Conservation (phyloP, 257 asterid species). For the Ligustrum vulgare region DNA sequence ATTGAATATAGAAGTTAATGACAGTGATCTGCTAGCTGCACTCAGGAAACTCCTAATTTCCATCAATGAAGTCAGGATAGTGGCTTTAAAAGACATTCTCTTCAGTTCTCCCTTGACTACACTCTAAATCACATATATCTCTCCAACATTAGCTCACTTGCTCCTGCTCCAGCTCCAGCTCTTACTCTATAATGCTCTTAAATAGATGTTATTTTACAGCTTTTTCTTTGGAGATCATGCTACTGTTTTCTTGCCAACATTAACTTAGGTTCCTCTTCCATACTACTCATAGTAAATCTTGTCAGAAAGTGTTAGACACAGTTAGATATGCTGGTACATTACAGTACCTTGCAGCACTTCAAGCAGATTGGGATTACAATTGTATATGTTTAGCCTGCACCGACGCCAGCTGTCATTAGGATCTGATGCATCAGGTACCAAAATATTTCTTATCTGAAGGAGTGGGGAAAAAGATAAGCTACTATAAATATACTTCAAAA, state of each 20-base stretch:
- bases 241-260: background rate
- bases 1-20: background rate
- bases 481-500: background rate
- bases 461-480: background rate
- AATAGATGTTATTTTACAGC: background rate
- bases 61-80: background rate
- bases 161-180: background rate
- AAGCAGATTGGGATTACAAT: slow-evolving; percentile 68
- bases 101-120: background rate
- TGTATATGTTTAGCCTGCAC: slow-evolving; percentile 68
- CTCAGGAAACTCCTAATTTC: background rate
- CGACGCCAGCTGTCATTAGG: slow-evolving; percentile 59
- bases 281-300: background rate
- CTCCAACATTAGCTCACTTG: background rate
- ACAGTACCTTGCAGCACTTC: slow-evolving; percentile 73
- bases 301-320: background rate
- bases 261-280: background rate
- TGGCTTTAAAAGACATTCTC: background rate
- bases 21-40: background rate
- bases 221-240: background rate
- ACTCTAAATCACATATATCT: background rate
- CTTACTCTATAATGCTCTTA: background rate
- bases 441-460: slow-evolving; percentile 68
- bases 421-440: slow-evolving; percentile 68
- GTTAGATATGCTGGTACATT: slow-evolving; percentile 5